Base-by-base conservation (phyloP, 176 grass and related monocot species). In the Carex littledalei region DNA sequence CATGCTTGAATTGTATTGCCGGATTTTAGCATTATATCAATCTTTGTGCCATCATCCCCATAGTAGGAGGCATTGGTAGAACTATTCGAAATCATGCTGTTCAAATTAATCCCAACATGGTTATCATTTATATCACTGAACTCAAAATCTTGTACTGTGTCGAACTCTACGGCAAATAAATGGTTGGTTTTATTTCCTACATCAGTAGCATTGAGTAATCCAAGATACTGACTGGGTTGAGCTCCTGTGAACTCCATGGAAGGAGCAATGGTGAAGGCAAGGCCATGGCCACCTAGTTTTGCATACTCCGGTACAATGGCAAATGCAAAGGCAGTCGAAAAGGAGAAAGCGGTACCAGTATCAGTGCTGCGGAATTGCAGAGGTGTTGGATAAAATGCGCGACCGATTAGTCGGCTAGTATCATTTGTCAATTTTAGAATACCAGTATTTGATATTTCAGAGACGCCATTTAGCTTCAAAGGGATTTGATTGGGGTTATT, bases 111-210 rank as follows among this genome's bases (percentile, higher is more conserved):
- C 24, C 94, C 94, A 71, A 96, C 94, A 76, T 96, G 94, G 91
- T 96, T 96, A 79, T 85, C 86, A 87, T 82, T 93, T 86, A 93
- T 93, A 86, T 96, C 94, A 84, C 68, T 39, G 81, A 93, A 96
- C 81, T 91, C 91, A 1, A 92, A 90, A 84, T 96, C 90, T 66
- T 86, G 91, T 75, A 96, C 90, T 21, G 94, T 96, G 91, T 96
- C 94, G 80, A 96, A 93, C 89, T 96, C 94, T 4, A 96, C 89
- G 32, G 89, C 87, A 82, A 96, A 93, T 70, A 96, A 78, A 84
- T 93, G 94, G 85, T 93, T 91, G 86, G 76, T 89, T 65, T 63
- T 86, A 81, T 93, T 96, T 84, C 94, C 94, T 41, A 89, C 66
- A 84, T 56, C 87, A 82, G 75, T 85, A 57, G 89, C 60, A 85